Conservation (phyloP, 441 rosid species). For the Adansonia grandidieri region DNA sequence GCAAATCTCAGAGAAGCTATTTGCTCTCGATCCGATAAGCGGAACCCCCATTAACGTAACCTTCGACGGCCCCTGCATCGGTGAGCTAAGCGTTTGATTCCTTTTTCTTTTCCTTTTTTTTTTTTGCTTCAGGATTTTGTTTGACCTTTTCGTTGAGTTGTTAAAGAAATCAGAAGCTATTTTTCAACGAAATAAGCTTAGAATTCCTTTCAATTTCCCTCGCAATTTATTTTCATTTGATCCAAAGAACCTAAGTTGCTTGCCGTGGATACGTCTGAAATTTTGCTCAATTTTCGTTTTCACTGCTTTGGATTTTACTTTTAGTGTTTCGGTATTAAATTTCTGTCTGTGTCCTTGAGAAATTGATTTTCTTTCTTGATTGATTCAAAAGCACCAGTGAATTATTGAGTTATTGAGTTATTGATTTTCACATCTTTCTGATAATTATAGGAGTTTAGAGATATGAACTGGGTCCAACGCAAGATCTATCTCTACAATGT, state of each 20-base stretch:
- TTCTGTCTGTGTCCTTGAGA: neutral
- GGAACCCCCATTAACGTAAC: neutral
- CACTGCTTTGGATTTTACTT: too few species aligned
- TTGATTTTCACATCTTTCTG: neutral
- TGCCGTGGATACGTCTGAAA: neutral
- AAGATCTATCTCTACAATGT: slow-evolving; percentile 93
- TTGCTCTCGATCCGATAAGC: slow-evolving; percentile 14
- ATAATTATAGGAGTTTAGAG: slow-evolving; percentile 18
- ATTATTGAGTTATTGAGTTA: neutral
- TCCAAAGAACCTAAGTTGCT: neutral
- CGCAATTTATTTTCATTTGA: neutral
- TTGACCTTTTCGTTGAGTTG: neutral
- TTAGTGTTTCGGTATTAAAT: neutral
- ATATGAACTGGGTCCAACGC: slow-evolving; percentile 74
- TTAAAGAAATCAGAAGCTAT: neutral
- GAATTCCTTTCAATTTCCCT: slow-evolving; percentile 9
- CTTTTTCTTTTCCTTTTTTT: neutral
- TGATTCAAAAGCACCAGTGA: neutral
- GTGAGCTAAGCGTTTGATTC: neutral
- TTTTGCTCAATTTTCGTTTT: neutral
- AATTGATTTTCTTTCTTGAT: neutral
- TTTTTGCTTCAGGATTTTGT: neutral
- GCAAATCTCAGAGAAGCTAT: slow-evolving; percentile 10
- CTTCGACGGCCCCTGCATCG: neutral
- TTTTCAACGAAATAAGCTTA: neutral